Percentiles rank a stretch among this genome's conserved stretches.
phyloP scores from a whole-genome alignment of 768 basidiomycete genomes.

The Leccinum fibrillosum region DNA sequence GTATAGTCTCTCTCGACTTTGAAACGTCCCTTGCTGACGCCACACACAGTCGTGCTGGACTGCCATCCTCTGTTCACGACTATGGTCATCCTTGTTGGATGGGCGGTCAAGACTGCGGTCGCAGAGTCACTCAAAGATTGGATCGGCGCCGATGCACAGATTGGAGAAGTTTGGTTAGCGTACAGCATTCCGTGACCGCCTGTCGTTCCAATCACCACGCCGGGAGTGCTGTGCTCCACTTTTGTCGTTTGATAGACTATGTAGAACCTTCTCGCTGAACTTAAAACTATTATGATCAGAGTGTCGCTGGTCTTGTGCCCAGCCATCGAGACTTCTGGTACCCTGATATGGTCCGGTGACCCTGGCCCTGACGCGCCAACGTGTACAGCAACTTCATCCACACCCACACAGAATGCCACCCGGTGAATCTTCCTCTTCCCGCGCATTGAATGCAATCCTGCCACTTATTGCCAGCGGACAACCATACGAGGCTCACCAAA shows the following conservation, averaged over 20 bases:
- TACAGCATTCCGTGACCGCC: slow-evolving; percentile 67
- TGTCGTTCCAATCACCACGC: neutral
- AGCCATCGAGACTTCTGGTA: slow-evolving; percentile 20
- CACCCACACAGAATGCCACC: slow-evolving; percentile 23
- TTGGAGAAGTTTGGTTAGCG: slow-evolving; percentile 71
- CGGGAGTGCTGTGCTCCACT: neutral
- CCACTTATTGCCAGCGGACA: slow-evolving; percentile 71
- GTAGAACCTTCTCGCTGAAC: neutral
- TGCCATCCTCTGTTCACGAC: slow-evolving; percentile 73
- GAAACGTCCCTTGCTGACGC: neutral
- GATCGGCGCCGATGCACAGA: slow-evolving; percentile 57
- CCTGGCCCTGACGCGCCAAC: neutral
- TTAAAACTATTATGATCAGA: neutral
- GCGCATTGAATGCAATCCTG: slow-evolving; percentile 72
- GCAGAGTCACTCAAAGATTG: slow-evolving; percentile 61
- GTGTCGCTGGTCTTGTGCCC: slow-evolving; percentile 9
- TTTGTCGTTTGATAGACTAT: neutral
- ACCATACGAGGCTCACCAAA: slow-evolving; percentile 91
- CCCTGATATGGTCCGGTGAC: slow-evolving; percentile 3
- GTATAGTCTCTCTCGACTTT: slow-evolving; percentile 33
- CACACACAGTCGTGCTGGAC: slow-evolving; percentile 64
- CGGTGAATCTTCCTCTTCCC: slow-evolving; percentile 44
- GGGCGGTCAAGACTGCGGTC: slow-evolving; percentile 65
- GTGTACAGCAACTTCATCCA: slow-evolving; percentile 2
- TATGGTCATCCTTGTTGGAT: slow-evolving; percentile 69